Evolutionary conservation across 2,329 filamentous ascomycete genomes (phyloP).

Genomic region (Pseudogymnoascus sp.): DNA sequence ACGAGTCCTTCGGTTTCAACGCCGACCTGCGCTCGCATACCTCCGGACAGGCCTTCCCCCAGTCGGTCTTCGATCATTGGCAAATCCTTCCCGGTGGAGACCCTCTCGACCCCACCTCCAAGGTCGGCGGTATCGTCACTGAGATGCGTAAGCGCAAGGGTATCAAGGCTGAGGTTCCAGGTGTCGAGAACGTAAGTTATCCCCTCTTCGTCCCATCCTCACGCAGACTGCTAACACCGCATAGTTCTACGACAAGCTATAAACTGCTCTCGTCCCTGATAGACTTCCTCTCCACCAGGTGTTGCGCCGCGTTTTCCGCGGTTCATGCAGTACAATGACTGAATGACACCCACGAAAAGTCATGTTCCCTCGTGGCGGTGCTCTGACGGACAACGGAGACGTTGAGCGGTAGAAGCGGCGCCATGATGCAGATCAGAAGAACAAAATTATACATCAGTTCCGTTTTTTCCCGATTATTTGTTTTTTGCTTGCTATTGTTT

Average conservation of each 20-base stretch:
- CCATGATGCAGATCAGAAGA: not conserved
- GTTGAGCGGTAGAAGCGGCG: conserved; percentile 7
- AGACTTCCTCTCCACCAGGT: conserved; percentile 24
- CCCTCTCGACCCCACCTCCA: conserved; percentile 72
- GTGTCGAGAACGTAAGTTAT: conserved; percentile 84
- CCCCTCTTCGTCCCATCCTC: not conserved
- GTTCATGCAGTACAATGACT: conserved; percentile 11
- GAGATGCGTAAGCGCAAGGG: conserved; percentile 99
- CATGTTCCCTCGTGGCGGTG: conserved; percentile 2
- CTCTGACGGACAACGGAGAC: conserved; percentile 3
- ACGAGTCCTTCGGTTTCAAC: conserved; percentile 99
- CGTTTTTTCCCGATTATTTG: conserved; percentile 7
- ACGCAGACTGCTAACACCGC: conserved; percentile 34
- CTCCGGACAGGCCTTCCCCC: conserved; percentile 96
- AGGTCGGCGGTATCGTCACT: conserved; percentile 75
- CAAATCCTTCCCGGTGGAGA: conserved; percentile 91
- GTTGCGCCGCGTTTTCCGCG: conserved; percentile 11
- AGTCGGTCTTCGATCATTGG: conserved; percentile 99
- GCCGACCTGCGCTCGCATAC: conserved; percentile 90
- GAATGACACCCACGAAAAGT: conserved; percentile 9
- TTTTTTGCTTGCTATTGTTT: conserved; percentile 10
- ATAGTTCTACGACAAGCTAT: conserved; percentile 99
- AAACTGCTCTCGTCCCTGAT: conserved; percentile 37
- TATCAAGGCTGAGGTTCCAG: conserved; percentile 92
- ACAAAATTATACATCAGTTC: conserved; percentile 9